Evolutionary conservation across 345 rosid species (phyloP), one percentile per base, ranked within the genome.

Genomic region (Arabidopsis thaliana): DNA sequence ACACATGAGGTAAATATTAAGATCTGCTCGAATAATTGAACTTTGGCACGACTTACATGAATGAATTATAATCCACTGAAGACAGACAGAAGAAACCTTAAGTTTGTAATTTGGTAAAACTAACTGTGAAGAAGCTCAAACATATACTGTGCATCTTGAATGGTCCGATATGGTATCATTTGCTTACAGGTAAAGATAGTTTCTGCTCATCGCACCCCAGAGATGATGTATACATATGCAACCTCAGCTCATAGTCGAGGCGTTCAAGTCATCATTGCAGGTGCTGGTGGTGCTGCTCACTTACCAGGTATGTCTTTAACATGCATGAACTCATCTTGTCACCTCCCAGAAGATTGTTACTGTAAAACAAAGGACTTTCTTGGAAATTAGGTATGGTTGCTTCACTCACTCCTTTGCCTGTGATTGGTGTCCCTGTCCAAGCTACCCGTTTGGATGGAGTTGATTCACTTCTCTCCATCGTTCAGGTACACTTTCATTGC

Each of bases 271-370:
- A 93, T 93, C 77, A 89, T 95, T 57, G 97, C 98, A 44, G 99
- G 98, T 62, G 99, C 99, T 75, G 98, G 99, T 76, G 99, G 98
- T 61, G 98, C 99, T 52, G 97, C 97, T 50, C 99, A 95, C 84
- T 84, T 95, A 66, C 98, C 98, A 78, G 97, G 97, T 63, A 61
- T 84, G 85, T 80, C 52, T 22, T 44, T 49, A 71, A 64, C 72
- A 77, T 16, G 20, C 20, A 16, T 34, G 25, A 61, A 16, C 57
- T 52, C 68, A 50, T 20, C 60, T 58, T 63, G 24, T 22, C 64
- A 16, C 14, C 25, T 10, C 58, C 67, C 14, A 40, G 42, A 3
- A 42, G 20, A 23, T 53, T 52, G 53, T 63, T 32, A 30, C 44
- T 25, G 4, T 32, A 20, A 16, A 63, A 9, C 0, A 46, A 6